phyloP scores from a whole-genome alignment of 1,284 basidiomycete species.

The Phlebopus sp. region DNA sequence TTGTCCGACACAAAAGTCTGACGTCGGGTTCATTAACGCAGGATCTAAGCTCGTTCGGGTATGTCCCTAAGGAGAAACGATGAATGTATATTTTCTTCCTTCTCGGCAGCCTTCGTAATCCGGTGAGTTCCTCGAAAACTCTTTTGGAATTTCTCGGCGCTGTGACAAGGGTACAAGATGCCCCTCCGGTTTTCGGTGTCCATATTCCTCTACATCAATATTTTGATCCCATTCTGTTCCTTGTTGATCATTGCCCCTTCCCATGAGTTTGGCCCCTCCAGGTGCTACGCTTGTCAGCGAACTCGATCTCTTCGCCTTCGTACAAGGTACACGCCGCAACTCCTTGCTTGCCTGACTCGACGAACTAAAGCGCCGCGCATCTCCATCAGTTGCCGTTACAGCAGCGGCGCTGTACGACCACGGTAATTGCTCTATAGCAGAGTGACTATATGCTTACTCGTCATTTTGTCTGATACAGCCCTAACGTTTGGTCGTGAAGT shows the following conservation, averaged over 20 bases:
- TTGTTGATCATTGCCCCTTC: not conserved
- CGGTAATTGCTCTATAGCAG: slow-evolving; percentile 11
- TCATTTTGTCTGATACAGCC: slow-evolving; percentile 11
- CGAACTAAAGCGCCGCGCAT: slow-evolving; percentile 7
- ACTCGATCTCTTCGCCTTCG: slow-evolving; percentile 17
- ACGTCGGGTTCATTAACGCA: not conserved
- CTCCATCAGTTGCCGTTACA: slow-evolving; percentile 28
- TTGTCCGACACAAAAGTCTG: not conserved
- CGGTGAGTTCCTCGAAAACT: not conserved
- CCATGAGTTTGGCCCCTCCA: slow-evolving; percentile 23
- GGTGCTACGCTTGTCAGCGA: slow-evolving; percentile 2
- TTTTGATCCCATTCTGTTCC: slow-evolving; percentile 1
- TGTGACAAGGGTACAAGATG: not conserved
- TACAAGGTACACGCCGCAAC: slow-evolving; percentile 18
- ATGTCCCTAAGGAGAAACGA: slow-evolving; percentile 10
- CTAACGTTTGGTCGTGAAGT: slow-evolving; percentile 29
- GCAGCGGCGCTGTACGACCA: slow-evolving; percentile 29
- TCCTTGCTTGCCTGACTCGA: not conserved
- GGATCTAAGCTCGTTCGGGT: slow-evolving; percentile 8
- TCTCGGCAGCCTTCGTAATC: slow-evolving; percentile 1
- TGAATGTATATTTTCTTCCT: slow-evolving; percentile 1
- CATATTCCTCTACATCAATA: not conserved
- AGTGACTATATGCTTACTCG: not conserved
- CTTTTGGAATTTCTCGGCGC: not conserved
- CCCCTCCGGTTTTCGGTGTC: not conserved